These are phyloP conservation scores for Torulaspora maleeae DNA, from an alignment of 805 yeast species.

Conservation along the genomic window DNA sequence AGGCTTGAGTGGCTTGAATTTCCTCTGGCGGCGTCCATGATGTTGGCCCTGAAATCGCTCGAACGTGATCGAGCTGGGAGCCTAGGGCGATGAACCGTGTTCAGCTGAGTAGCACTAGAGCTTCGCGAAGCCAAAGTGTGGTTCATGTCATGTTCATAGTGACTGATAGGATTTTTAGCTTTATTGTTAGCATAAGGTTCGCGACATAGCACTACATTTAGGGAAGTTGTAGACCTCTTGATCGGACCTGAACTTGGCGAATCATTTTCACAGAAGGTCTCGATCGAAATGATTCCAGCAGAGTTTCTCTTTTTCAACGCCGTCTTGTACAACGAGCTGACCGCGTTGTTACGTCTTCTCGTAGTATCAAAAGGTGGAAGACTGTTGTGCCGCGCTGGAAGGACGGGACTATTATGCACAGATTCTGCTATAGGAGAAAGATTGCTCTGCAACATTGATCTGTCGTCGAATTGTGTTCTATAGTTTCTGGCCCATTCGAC, in stretches of 20 bases:
- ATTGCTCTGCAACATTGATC: slow-evolving; percentile 4
- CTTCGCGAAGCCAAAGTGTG: slow-evolving; percentile 16
- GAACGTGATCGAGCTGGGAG: slow-evolving; percentile 3
- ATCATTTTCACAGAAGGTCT: neutral
- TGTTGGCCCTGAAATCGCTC: neutral
- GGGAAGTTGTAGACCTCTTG: neutral
- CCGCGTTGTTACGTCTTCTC: slow-evolving; percentile 15
- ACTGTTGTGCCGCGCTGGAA: slow-evolving; percentile 7
- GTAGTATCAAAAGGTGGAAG: slow-evolving; percentile 5
- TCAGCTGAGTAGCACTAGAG: slow-evolving; percentile 10
- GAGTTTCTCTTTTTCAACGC: slow-evolving; percentile 10
- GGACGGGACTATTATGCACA: slow-evolving; percentile 12
- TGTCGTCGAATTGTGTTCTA: too few relatives aligned
- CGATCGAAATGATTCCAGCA: slow-evolving; percentile 1
- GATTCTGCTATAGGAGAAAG: slow-evolving; percentile 15
- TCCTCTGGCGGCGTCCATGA: neutral
- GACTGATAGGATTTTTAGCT: slow-evolving; percentile 18
- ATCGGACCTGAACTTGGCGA: neutral
- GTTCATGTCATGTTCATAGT: slow-evolving; percentile 19
- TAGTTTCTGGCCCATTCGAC: too few relatives aligned
- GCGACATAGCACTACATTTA: neutral
- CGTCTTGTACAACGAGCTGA: slow-evolving; percentile 13
- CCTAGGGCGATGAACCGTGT: neutral
- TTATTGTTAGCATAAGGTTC: slow-evolving; percentile 4
- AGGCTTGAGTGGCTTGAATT: neutral